Conservation (phyloP, 1,139 yeast species). For the Yarrowia galli region DNA sequence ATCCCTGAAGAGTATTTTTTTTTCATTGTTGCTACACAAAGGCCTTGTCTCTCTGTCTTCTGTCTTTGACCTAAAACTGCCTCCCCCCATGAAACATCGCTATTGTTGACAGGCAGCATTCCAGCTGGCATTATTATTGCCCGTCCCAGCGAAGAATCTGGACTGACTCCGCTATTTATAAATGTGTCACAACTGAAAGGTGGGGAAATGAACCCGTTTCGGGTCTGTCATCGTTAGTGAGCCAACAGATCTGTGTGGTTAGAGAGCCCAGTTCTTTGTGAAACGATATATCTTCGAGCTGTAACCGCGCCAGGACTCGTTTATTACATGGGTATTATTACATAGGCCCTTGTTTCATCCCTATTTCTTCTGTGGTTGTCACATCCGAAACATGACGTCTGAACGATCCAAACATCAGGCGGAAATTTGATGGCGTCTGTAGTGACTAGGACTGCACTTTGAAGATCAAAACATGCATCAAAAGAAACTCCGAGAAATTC, state of each 20-base stretch:
- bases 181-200: conserved; percentile 9
- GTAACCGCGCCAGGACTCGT: not conserved
- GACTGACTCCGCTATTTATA: not conserved
- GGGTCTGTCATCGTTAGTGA: not conserved
- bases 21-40: not conserved
- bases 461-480: no score
- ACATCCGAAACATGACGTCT: not conserved
- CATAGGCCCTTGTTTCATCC: no score
- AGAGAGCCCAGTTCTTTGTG: not conserved
- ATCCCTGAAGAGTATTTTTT: not conserved
- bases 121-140: not conserved
- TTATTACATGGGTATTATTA: not conserved
- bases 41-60: not conserved
- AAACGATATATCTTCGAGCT: not conserved
- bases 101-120: conserved; percentile 5
- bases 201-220: not conserved
- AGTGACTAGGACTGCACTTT: no score
- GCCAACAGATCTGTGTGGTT: no score
- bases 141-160: not conserved
- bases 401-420: not conserved
- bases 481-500: no score
- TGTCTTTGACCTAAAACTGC: not conserved
- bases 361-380: not conserved
- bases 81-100: not conserved
- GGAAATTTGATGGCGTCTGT: no score